phyloP scores from a whole-genome alignment of 192 early-diverging fungal genomes.

The Rhizoclosmatium sp. region DNA sequence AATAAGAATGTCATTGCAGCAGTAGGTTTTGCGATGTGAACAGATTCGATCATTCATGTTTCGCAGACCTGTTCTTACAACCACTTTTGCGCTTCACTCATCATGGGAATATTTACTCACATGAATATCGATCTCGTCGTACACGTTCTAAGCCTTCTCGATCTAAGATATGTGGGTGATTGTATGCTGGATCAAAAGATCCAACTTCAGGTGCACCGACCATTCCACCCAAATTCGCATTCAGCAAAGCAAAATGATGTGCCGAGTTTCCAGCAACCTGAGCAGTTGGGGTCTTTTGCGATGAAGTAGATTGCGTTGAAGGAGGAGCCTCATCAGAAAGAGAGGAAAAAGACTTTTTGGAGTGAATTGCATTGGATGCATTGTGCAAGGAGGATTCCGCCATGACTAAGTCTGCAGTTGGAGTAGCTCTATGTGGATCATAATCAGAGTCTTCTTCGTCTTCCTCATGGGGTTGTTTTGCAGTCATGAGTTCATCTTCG shows the following conservation, averaged over 20 bases:
- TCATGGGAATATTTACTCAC: no score
- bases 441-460: background rate
- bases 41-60: no score
- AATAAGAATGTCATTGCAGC: no score
- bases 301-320: background rate
- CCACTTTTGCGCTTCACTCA: no score
- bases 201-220: background rate
- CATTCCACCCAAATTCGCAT: slow-evolving; percentile 8
- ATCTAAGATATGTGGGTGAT: slow-evolving; percentile 9
- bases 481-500: background rate
- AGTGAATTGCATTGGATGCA: background rate
- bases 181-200: background rate
- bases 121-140: no score
- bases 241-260: background rate
- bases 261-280: background rate
- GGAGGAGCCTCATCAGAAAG: background rate
- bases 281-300: background rate
- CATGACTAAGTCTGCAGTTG: background rate
- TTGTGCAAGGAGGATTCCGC: background rate
- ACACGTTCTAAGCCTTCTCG: background rate
- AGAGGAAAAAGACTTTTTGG: background rate
- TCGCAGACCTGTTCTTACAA: no score
- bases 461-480: background rate
- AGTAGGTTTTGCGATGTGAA: no score
- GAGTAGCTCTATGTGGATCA: background rate